Percentiles rank a stretch among this genome's conserved stretches.
These are phyloP conservation scores for Phaffia rhodozyma DNA, from an alignment of 1,284 basidiomycete genomes.

Conservation along the genomic window DNA sequence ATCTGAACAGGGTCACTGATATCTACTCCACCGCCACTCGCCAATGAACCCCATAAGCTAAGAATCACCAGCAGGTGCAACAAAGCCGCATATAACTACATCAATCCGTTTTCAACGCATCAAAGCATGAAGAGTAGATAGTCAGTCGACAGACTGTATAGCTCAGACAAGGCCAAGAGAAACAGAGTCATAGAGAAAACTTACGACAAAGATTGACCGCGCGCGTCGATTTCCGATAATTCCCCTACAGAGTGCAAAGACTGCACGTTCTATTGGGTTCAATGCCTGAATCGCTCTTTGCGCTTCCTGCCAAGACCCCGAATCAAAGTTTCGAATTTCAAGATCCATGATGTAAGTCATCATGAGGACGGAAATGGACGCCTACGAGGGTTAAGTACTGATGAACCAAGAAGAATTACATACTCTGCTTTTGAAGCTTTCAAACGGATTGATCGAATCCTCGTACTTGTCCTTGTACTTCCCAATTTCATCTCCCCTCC, in stretches of 20 bases:
- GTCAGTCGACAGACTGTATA: neutral
- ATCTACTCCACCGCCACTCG: neutral
- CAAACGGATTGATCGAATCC: slow-evolving; percentile 93
- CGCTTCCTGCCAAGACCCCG: slow-evolving; percentile 56
- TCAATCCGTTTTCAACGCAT: too few species aligned
- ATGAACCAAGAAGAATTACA: slow-evolving; percentile 32
- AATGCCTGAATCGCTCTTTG: slow-evolving; percentile 79
- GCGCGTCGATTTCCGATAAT: slow-evolving; percentile 80
- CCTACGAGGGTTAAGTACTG: slow-evolving; percentile 1
- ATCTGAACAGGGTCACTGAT: slow-evolving; percentile 13
- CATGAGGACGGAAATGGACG: slow-evolving; percentile 8
- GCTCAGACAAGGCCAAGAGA: neutral
- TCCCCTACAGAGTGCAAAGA: slow-evolving; percentile 69
- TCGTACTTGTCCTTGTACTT: slow-evolving; percentile 81
- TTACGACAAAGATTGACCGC: slow-evolving; percentile 36
- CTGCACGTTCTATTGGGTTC: slow-evolving; percentile 79
- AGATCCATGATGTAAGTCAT: neutral
- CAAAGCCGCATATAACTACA: slow-evolving; percentile 58
- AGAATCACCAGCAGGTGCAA: slow-evolving; percentile 69
- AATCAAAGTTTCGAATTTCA: neutral
- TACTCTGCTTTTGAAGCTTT: slow-evolving; percentile 86
- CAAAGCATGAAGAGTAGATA: neutral
- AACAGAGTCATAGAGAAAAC: neutral
- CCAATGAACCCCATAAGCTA: slow-evolving; percentile 27
- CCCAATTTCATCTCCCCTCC: slow-evolving; percentile 21